These are phyloP conservation scores for Myriosclerotinia duriaeana DNA, from an alignment of 2,329 filamentous ascomycete species.

Conservation along the genomic window DNA sequence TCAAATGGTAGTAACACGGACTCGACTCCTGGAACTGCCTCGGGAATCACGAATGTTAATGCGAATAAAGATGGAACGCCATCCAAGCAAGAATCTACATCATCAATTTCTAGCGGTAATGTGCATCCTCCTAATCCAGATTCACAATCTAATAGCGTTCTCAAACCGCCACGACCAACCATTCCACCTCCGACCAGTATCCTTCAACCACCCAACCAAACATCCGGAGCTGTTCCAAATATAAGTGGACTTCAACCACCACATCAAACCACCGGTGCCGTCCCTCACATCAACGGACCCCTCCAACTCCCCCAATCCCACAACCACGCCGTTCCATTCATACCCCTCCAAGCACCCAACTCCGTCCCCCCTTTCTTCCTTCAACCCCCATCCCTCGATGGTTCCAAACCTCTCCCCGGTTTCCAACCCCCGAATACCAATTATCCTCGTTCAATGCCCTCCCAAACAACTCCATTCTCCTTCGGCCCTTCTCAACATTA, in stretches of 20 bases:
- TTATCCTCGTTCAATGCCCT: slow-evolving; percentile 33
- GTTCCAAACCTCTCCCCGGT: slow-evolving; percentile 38
- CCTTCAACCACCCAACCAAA: slow-evolving; percentile 23
- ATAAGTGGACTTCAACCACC: slow-evolving; percentile 22
- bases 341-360: slow-evolving; percentile 6
- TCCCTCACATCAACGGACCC: slow-evolving; percentile 21
- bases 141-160: slow-evolving; percentile 25
- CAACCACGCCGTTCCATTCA: slow-evolving; percentile 20
- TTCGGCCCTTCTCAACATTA: slow-evolving; percentile 25
- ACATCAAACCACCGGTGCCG: slow-evolving; percentile 24
- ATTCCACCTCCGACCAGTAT: slow-evolving; percentile 11
- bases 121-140: slow-evolving; percentile 25
- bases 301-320: slow-evolving; percentile 24
- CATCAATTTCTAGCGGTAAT: slow-evolving; percentile 4
- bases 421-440: slow-evolving; percentile 40
- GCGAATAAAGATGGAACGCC: slow-evolving; percentile 5
- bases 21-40: neutral
- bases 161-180: slow-evolving; percentile 22
- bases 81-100: neutral
- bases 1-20: neutral
- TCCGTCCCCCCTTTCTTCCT: slow-evolving; percentile 25
- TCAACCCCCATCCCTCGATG: slow-evolving; percentile 34
- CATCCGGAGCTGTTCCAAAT: slow-evolving; percentile 23
- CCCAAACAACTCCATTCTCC: slow-evolving; percentile 31
- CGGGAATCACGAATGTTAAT: slow-evolving; percentile 1